phyloP scores from a whole-genome alignment of 192 early-diverging fungal genomes.

The Mortierella hygrophila region DNA sequence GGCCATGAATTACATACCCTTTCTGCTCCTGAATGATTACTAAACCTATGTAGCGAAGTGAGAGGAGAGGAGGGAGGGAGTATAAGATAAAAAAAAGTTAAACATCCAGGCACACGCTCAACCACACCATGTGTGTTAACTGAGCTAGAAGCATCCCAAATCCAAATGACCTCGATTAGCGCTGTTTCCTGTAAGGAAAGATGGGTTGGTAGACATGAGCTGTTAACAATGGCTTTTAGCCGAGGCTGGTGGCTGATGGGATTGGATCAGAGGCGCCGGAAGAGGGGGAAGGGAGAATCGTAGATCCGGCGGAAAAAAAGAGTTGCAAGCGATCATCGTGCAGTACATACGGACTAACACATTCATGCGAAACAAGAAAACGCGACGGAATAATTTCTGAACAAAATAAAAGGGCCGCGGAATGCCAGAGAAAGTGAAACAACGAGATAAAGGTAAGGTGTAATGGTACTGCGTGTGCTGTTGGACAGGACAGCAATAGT shows the following conservation, averaged over 20 bases:
- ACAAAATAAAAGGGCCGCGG: not conserved
- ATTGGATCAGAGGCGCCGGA: not conserved
- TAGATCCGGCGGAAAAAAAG: not conserved
- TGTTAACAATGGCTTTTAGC: too few species aligned
- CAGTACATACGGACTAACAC: not conserved
- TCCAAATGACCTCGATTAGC: too few species aligned
- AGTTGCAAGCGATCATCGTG: not conserved
- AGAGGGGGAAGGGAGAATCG: not conserved
- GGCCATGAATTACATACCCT: not conserved
- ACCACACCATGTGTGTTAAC: too few species aligned
- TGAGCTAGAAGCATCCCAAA: too few species aligned
- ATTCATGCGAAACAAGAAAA: conserved; percentile 1
- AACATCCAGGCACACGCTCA: too few species aligned
- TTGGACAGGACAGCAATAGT: not conserved
- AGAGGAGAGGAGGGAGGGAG: too few species aligned
- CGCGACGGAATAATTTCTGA: not conserved
- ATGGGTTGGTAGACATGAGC: too few species aligned
- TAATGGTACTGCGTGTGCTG: not conserved
- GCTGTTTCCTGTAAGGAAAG: too few species aligned
- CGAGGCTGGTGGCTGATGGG: not conserved
- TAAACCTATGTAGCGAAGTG: not conserved
- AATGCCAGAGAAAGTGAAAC: not conserved
- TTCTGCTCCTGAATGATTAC: not conserved
- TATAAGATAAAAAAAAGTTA: too few species aligned
- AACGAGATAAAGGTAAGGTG: too few species aligned